Evolutionary conservation across 495 filamentous ascomycete genomes (phyloP), one percentile per base, ranked within the genome.

Genomic region (Penicillium taxi): DNA sequence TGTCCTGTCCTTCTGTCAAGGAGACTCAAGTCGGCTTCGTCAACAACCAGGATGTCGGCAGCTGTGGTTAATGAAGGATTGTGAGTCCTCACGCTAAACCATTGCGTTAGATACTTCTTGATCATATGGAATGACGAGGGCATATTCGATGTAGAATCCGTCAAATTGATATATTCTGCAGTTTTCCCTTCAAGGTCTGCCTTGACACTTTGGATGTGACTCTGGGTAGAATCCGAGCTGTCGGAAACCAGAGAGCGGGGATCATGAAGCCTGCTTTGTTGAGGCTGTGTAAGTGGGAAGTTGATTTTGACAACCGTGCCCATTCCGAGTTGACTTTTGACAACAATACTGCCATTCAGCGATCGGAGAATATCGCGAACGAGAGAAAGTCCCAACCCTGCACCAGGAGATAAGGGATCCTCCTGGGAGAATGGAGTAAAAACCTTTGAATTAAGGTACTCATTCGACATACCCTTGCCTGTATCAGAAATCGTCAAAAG

Each of bases 371-470:
- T 63, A n/a, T 46, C 53, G n/a, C 50, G 54, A 21, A 66, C 60
- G 16, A 68, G 63, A 6, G 51, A 58, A 11, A 67, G 42, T 8
- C 58, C 58, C 20, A 62, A 52, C 1, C 66, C 66, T 3, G 59
- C 65, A 6, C 66, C 66, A 12, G 55, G 61, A 5, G 55, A 53
- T 9, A 70, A 48, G n/a, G 54, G 39, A 21, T 68, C 56, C 32
- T 70, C 66, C 41, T 70, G 66, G n/a, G 56, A 56, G 31, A 70
- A 70, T 6, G 66, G 54, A 11, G 54, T 62, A 44, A 58, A 70
- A 3, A 68, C 37, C 24, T 55, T 48, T 14, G 52, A 60, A 12
- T 56, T 48, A 14, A 70, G 50, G 38, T 63, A 70, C 5, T 68
- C 63, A 9, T 53, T 34, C 1, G 58, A 61, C 13, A 70, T 70